Evolutionary conservation across 768 basidiomycete genomes (phyloP), one percentile per base, ranked within the genome.

Genomic region (Porpolomopsis calyptriformis): DNA sequence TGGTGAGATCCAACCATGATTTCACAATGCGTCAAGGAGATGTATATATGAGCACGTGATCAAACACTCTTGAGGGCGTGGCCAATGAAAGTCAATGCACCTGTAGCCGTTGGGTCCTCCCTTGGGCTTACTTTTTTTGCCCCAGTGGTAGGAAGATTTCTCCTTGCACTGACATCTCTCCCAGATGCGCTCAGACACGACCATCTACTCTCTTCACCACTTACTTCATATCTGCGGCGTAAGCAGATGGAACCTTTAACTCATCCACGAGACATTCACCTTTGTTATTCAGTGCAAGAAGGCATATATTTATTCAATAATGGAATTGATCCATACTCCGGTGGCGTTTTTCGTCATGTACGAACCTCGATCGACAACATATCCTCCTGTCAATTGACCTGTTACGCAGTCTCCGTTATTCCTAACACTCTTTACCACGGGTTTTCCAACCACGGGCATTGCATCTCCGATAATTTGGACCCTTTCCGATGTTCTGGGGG

Each of bases 281-380:
- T 45, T 54, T 50, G 48, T 50, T 16, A 43, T 40, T 35, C 51
- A 97, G 94, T 98, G 48, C 78, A 80, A 58, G 94, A 97, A 64
- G 93, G 92, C 14, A 72, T 94, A 4, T 90, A 82, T 64, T 73
- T 97, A 12, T 82, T 81, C 51, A 67, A 72, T 34, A 68, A 85
- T 64, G 80, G 77, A n/a, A 66, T 88, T 19, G 78, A 92, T 58
- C 92, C 92, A 24, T 97, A 96, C 54, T 74, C 82, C 47, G 92
- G 90, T 33, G 86, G 88, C 4, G 65, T 80, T 8, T 89, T 94
- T 58, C 76, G 82, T 57, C 91, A 94, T 62, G 92, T 93, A 64
- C 49, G 85, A 52, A 12, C 52, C 6, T n/a, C 33, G 22, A 40
- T 31, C 24, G 20, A 4, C 3, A 36, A 16, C 33, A 25, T 31